These are phyloP conservation scores for Lipomyces anomalus DNA, from an alignment of 805 yeast species.

Conservation along the genomic window DNA sequence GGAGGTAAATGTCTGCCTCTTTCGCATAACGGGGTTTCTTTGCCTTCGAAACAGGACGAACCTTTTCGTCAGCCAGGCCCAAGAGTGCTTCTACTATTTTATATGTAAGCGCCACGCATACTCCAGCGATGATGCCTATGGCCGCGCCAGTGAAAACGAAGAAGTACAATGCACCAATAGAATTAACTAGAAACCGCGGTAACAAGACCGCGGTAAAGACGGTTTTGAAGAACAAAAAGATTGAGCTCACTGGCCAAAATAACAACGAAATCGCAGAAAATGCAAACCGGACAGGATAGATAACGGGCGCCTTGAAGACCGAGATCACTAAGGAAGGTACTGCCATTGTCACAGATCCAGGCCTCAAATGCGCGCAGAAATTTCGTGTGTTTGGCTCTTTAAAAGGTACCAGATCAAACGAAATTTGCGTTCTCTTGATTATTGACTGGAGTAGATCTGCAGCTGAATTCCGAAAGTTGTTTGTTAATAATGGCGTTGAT, in stretches of 20 bases:
- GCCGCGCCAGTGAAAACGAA: constrained; percentile 17
- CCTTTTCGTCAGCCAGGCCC: too few relatives aligned
- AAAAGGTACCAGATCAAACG: not conserved
- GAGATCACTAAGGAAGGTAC: not conserved
- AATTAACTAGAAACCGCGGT: constrained; percentile 2
- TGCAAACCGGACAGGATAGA: constrained; percentile 2
- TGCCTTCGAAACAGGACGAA: not conserved
- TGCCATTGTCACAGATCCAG: not conserved
- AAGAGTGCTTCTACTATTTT: not conserved
- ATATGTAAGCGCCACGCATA: not conserved
- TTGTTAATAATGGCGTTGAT: not conserved
- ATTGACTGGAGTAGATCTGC: not conserved
- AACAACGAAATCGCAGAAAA: constrained; percentile 1
- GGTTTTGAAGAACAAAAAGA: not conserved
- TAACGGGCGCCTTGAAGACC: constrained; percentile 7
- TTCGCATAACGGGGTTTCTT: not conserved
- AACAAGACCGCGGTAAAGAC: constrained; percentile 3
- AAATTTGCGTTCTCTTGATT: not conserved
- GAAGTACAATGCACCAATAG: constrained; percentile 20
- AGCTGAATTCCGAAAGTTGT: not conserved
- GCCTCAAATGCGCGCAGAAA: not conserved
- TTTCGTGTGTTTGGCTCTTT: not conserved
- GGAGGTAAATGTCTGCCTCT: too few relatives aligned
- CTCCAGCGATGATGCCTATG: constrained; percentile 16
- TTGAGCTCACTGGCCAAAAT: constrained; percentile 20